Evolutionary conservation across 148 eudicot genomes (phyloP).

Genomic region (Salicornia ramosissima): DNA sequence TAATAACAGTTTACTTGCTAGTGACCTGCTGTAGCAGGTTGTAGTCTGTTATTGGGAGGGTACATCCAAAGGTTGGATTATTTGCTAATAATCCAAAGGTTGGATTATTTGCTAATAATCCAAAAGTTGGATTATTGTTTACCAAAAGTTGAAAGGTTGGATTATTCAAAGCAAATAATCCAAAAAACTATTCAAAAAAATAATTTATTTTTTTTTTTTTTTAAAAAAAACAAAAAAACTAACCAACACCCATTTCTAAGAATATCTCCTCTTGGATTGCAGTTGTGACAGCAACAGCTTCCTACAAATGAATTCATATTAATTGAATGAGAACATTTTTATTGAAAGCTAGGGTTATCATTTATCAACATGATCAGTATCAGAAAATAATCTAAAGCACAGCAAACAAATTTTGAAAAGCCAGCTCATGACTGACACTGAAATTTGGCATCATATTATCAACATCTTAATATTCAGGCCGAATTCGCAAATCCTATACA

Average conservation of each 20-base stretch:
- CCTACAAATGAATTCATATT: constrained; percentile 38
- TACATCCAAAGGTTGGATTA: too few relatives aligned
- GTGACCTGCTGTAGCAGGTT: too few relatives aligned
- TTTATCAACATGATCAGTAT: not conserved
- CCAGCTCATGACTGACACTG: not conserved
- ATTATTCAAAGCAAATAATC: too few relatives aligned
- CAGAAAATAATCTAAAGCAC: not conserved
- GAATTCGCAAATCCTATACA: not conserved
- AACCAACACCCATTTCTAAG: constrained; percentile 89
- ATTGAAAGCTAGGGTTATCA: too few relatives aligned
- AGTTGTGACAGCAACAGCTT: constrained; percentile 92
- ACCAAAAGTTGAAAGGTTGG: too few relatives aligned
- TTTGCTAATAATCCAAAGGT: too few relatives aligned
- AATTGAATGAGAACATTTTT: not conserved
- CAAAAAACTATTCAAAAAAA: too few relatives aligned
- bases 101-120: too few relatives aligned
- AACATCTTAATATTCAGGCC: not conserved
- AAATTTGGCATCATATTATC: not conserved
- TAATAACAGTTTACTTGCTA: too few relatives aligned
- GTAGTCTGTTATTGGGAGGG: too few relatives aligned
- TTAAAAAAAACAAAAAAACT: constrained; percentile 22
- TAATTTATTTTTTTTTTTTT: too few relatives aligned
- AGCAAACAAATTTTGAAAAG: not conserved
- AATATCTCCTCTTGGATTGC: constrained; percentile 85
- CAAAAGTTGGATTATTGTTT: too few relatives aligned